Evolutionary conservation across 2,329 filamentous ascomycete genomes (phyloP), one percentile per base, ranked within the genome.

Genomic region (Phialophora verrucosa): DNA sequence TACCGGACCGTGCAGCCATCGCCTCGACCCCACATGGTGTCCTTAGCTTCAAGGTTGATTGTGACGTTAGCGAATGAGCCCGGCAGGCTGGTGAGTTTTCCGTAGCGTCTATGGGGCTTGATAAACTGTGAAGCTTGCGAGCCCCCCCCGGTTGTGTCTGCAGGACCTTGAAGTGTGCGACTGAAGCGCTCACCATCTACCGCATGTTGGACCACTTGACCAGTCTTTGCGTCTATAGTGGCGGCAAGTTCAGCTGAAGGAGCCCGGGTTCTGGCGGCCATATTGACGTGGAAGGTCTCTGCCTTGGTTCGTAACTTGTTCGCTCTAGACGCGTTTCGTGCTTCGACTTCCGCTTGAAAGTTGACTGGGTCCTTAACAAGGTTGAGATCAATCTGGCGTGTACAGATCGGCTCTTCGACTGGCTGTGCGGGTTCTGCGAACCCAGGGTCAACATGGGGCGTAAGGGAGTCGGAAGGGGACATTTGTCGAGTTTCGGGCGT

Each of bases 11-110:
- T 94, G 72, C 92, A 93, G 23, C 84, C 82, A 0, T 79, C 81
- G 0, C 86, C 86, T 29, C 94, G 88, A 32, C 94, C 94, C 88
- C 92, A 98, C 0, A 89, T 90, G 0, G 89, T 87, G 70, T 91
- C 79, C 3, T 88, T 87, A 49, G 87, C 84, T 11, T 87, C 87
- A 14, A 97, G 81, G 38, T 84, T 84, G 35, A 96, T 82, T 0
- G 84, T 85, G 27, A 91, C 83, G 25, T 83, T 84, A 1, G 84
- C 79, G 66, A 87, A 83, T 0, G 93, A 97, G 14, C 87, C 87
- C 0, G 84, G 73, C 0, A 88, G 83, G 0, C 89, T 89, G 14
- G 86, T 85, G 14, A 97, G 79, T 62, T 87, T 85, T 7, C 90
- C 92, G 1, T 92, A 82, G 2, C 79, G 70, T 69, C 75, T 76